phyloP scores from a whole-genome alignment of 768 basidiomycete species.

The Tulasnella sp. region DNA sequence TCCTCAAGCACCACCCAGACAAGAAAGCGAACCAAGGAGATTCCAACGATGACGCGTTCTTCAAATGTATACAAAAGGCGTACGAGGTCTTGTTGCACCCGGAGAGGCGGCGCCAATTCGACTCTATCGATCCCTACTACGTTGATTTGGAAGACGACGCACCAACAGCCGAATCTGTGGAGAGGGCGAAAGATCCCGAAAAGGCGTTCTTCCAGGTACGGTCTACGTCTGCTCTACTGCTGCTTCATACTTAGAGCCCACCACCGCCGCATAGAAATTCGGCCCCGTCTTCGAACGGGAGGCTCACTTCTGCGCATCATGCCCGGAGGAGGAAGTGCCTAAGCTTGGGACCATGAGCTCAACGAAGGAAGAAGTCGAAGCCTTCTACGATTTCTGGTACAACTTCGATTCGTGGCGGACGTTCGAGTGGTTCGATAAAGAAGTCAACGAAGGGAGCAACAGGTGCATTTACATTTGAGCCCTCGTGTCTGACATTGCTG shows the following conservation, averaged over 20 bases:
- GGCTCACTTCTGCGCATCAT: constrained; percentile 81
- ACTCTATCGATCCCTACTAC: constrained; percentile 87
- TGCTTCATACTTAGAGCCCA: background rate
- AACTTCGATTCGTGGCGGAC: constrained; percentile 98
- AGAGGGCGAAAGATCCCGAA: constrained; percentile 52
- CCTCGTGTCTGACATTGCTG: background rate
- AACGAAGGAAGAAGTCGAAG: constrained; percentile 80
- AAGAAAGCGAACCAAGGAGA: constrained; percentile 86
- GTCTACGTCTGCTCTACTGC: background rate
- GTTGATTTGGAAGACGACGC: constrained; percentile 75
- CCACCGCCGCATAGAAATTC: constrained; percentile 45
- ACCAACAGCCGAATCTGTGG: constrained; percentile 66
- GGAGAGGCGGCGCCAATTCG: constrained; percentile 92
- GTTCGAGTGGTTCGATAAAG: constrained; percentile 98
- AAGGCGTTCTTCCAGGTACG: constrained; percentile 63
- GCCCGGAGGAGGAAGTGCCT: constrained; percentile 70
- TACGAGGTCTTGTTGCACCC: constrained; percentile 86
- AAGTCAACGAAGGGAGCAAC: constrained; percentile 96
- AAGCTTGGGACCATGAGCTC: constrained; percentile 70
- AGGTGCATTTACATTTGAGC: constrained; percentile 57
- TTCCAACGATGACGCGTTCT: constrained; percentile 96
- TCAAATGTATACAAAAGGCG: constrained; percentile 99
- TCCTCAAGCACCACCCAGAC: constrained; percentile 98
- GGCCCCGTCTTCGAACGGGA: constrained; percentile 87
- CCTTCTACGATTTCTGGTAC: constrained; percentile 99